A percentile compares a stretch with the other conserved stretches of the same genome.
Evolutionary conservation across 148 eudicot species (phyloP).

Genomic region (Amaranthus palmeri): DNA sequence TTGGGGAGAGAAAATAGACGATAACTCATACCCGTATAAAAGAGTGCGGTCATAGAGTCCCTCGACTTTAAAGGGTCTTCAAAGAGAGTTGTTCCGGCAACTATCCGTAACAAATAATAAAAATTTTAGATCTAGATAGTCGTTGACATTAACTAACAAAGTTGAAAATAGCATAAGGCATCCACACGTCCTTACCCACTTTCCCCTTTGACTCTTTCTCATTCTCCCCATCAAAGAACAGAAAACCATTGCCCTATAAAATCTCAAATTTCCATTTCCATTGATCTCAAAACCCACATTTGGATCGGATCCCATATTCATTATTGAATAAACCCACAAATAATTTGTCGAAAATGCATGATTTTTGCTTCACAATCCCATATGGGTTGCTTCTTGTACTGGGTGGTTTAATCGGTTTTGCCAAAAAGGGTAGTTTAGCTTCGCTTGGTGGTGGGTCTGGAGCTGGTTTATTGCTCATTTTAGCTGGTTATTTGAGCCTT

Average conservation of each 20-base stretch:
- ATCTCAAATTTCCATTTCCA: not conserved
- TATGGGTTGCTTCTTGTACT: constrained; percentile 62
- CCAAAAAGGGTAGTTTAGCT: constrained; percentile 65
- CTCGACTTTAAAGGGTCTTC: too few relatives aligned
- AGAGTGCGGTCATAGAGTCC: too few relatives aligned
- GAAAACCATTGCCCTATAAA: not conserved
- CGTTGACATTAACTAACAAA: not conserved
- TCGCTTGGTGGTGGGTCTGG: constrained; percentile 89
- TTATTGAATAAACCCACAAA: not conserved
- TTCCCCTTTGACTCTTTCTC: constrained; percentile 1
- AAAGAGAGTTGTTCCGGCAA: too few relatives aligned
- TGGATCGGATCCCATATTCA: constrained; percentile 11
- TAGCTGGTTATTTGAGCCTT: constrained; percentile 86
- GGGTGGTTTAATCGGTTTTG: constrained; percentile 79
- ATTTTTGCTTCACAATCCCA: constrained; percentile 98
- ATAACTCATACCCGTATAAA: too few relatives aligned
- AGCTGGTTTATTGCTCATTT: constrained; percentile 69
- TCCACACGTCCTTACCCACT: constrained; percentile 9
- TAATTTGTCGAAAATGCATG: constrained; percentile 67
- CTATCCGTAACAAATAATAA: too few relatives aligned
- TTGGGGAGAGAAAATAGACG: too few relatives aligned
- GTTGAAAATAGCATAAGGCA: not conserved
- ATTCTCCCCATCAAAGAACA: not conserved
- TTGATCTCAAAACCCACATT: constrained; percentile 12
- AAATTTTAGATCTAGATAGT: not conserved